These are phyloP conservation scores for Jamesozyma piceae DNA, from an alignment of 805 yeast genomes.

Conservation along the genomic window DNA sequence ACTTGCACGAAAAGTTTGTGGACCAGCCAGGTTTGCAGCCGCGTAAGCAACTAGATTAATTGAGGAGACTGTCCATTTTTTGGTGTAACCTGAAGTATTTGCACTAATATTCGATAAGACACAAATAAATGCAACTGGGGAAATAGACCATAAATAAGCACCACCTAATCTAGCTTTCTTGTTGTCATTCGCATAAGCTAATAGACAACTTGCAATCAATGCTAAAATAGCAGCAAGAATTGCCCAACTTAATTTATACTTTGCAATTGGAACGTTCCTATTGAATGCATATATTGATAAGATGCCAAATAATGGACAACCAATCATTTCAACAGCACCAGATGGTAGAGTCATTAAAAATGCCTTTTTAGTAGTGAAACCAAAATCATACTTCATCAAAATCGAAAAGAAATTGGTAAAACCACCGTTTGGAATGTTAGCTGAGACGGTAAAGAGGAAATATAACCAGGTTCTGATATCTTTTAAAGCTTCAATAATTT, in stretches of 20 bases:
- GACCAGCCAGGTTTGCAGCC: slow-evolving; percentile 62
- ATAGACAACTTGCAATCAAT: slow-evolving; percentile 32
- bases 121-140: slow-evolving; percentile 32
- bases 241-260: slow-evolving; percentile 28
- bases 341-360: slow-evolving; percentile 38
- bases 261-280: slow-evolving; percentile 12
- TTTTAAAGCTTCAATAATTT: slow-evolving; percentile 41
- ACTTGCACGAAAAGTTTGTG: slow-evolving; percentile 51
- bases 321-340: slow-evolving; percentile 39
- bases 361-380: slow-evolving; percentile 34
- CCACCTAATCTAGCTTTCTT: slow-evolving; percentile 34
- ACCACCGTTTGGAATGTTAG: slow-evolving; percentile 48
- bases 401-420: slow-evolving; percentile 41
- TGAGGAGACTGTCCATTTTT: slow-evolving; percentile 52
- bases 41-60: slow-evolving; percentile 56
- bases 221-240: slow-evolving; percentile 27
- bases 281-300: slow-evolving; percentile 17
- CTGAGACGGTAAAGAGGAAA: slow-evolving; percentile 34
- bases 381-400: slow-evolving; percentile 36
- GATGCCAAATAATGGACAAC: slow-evolving; percentile 24
- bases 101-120: slow-evolving; percentile 31
- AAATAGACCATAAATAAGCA: slow-evolving; percentile 27
- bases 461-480: slow-evolving; percentile 45
- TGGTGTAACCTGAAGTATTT: slow-evolving; percentile 67
- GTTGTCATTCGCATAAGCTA: slow-evolving; percentile 34